Evolutionary conservation across 352 stramenopile species (phyloP).

Genomic region (Bremia lactucae): DNA sequence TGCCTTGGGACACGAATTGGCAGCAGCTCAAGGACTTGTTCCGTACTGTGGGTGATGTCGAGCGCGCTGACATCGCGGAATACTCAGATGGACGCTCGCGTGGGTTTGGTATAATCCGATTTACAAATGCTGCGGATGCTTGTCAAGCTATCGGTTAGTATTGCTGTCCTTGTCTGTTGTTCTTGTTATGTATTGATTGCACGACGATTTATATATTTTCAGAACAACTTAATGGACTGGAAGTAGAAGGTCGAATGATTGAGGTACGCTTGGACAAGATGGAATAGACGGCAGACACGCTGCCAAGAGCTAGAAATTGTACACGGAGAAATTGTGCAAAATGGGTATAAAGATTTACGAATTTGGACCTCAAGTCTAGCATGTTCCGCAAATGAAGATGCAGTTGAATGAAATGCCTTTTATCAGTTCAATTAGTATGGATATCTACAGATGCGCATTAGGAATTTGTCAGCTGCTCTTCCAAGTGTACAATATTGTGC

Average conservation of each 20-base stretch:
- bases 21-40: slow-evolving; percentile 64
- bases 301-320: slow-evolving; percentile 5
- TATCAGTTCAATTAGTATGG: neutral
- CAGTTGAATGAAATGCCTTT: neutral
- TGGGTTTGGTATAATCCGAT: slow-evolving; percentile 66
- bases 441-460: too few species aligned
- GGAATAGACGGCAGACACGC: slow-evolving; percentile 13
- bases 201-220: neutral
- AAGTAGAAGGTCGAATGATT: slow-evolving; percentile 56
- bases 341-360: neutral
- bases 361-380: neutral
- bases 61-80: slow-evolving; percentile 50
- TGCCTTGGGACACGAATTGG: slow-evolving; percentile 60
- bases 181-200: neutral
- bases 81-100: slow-evolving; percentile 49
- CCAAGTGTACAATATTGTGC: neutral
- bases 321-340: slow-evolving; percentile 6
- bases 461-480: neutral
- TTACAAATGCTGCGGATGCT: slow-evolving; percentile 35
- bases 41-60: slow-evolving; percentile 47
- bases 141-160: slow-evolving; percentile 52
- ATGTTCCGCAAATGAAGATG: neutral
- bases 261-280: slow-evolving; percentile 59
- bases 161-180: neutral
- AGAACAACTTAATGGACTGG: slow-evolving; percentile 54